phyloP scores from a whole-genome alignment of 352 stramenopile genomes.

The Pythium rhizo-oryzae region DNA sequence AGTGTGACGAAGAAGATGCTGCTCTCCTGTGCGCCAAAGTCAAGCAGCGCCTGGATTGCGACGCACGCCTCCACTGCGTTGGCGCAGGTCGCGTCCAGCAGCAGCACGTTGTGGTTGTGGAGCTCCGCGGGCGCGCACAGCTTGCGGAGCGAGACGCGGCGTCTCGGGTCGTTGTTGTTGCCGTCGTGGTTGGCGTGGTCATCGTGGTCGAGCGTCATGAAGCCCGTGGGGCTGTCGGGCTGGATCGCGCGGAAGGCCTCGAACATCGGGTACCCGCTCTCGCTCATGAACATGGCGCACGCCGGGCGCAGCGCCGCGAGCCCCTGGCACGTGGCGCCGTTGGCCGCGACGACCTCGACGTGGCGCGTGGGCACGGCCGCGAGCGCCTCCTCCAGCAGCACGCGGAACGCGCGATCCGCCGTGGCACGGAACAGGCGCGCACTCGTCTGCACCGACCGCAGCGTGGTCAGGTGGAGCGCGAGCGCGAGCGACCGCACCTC shows the following conservation, averaged over 20 bases:
- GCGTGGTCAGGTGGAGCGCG: conserved; percentile 26
- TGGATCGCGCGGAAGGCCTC: conserved; percentile 34
- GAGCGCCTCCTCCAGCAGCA: conserved; percentile 40
- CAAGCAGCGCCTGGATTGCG: conserved; percentile 41
- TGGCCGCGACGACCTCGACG: conserved; percentile 24
- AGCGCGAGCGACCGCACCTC: conserved; percentile 30
- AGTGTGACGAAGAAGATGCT: conserved; percentile 41
- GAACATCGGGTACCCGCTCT: conserved; percentile 32
- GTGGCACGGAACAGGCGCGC: conserved; percentile 16
- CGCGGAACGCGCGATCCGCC: conserved; percentile 28
- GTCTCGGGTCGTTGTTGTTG: neutral
- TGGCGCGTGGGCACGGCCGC: conserved; percentile 19
- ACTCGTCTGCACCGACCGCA: conserved; percentile 19
- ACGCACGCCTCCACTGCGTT: conserved; percentile 18
- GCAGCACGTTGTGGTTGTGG: conserved; percentile 30
- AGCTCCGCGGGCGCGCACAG: conserved; percentile 33
- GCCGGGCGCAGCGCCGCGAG: conserved; percentile 14
- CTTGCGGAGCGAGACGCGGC: conserved; percentile 20
- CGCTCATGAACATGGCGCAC: conserved; percentile 29
- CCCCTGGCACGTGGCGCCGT: conserved; percentile 12
- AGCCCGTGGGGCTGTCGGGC: conserved; percentile 29
- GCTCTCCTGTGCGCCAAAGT: conserved; percentile 32
- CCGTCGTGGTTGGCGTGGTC: neutral
- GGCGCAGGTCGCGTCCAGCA: conserved; percentile 36
- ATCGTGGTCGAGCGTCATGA: conserved; percentile 32